Percentiles rank a stretch among this genome's conserved stretches.
Evolutionary conservation across 768 basidiomycete species (phyloP).

Genomic region (Chalciporus sphaerocephalus): DNA sequence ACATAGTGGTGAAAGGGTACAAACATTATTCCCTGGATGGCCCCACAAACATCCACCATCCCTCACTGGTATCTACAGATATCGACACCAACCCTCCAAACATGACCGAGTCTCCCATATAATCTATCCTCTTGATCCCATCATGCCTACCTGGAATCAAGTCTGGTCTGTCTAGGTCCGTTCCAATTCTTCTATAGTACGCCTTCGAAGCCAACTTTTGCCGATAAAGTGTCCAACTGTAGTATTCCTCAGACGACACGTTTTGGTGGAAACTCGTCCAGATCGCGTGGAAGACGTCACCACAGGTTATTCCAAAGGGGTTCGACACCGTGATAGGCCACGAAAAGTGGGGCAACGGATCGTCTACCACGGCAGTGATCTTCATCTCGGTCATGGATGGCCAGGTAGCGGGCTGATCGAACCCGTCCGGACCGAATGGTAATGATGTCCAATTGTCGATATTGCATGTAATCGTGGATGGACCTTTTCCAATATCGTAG

Average conservation of each 20-base stretch:
- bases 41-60: conserved; percentile 30
- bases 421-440: conserved; percentile 34
- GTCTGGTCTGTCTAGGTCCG: conserved; percentile 27
- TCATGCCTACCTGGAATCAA: conserved; percentile 13
- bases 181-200: conserved; percentile 24
- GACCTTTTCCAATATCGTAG: conserved; percentile 43
- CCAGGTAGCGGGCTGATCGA: conserved; percentile 59
- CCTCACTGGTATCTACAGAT: conserved; percentile 42
- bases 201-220: conserved; percentile 32
- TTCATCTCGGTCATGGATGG: conserved; percentile 56
- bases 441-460: conserved; percentile 23
- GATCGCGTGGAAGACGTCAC: conserved; percentile 49
- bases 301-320: conserved; percentile 42
- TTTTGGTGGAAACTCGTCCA: conserved; percentile 38
- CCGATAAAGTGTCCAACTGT: conserved; percentile 23
- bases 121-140: conserved; percentile 40
- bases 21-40: conserved; percentile 1
- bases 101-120: conserved; percentile 44
- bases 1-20: too few relatives aligned
- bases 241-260: conserved; percentile 26
- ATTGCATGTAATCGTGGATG: conserved; percentile 29
- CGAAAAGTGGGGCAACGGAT: conserved; percentile 43
- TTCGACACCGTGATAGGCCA: conserved; percentile 56
- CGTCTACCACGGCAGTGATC: conserved; percentile 50
- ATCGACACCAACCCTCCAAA: conserved; percentile 51